A percentile compares a stretch with the other conserved stretches of the same genome.
Conservation (phyloP, 23 red algal genomes). For the Agarophyton chilense region DNA sequence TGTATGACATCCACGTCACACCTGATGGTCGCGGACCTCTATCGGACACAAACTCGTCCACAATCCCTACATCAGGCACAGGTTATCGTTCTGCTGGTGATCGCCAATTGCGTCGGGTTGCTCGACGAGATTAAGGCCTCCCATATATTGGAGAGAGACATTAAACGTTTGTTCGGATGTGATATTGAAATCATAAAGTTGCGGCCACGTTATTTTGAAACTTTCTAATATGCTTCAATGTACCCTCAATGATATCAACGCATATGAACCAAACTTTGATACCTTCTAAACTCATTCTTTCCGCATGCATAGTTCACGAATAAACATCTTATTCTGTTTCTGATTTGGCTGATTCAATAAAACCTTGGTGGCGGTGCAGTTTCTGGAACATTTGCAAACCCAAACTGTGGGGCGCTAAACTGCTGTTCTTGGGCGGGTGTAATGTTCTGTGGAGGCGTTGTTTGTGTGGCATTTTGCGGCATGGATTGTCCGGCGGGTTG, state of each 20-base stretch:
- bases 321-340: not conserved
- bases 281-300: not conserved
- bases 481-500: not conserved
- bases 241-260: not conserved
- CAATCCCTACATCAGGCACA: constrained; percentile 22
- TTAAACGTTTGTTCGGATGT: not conserved
- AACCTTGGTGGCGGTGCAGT: constrained; percentile 56
- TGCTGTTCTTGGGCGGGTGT: constrained; percentile 44
- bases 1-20: constrained; percentile 63
- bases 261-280: not conserved
- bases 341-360: constrained; percentile 16
- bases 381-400: constrained; percentile 64
- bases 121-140: constrained; percentile 38
- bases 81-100: constrained; percentile 4
- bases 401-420: constrained; percentile 54
- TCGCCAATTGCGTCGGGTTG: constrained; percentile 53
- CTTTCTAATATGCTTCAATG: not conserved
- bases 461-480: not conserved
- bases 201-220: too few species aligned
- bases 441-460: not conserved
- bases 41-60: constrained; percentile 33
- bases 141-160: not conserved
- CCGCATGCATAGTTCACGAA: not conserved
- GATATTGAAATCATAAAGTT: not conserved
- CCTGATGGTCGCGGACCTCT: constrained; percentile 18